Conservation (phyloP, 176 grass and related monocot species). For the Eleusine coracana region DNA sequence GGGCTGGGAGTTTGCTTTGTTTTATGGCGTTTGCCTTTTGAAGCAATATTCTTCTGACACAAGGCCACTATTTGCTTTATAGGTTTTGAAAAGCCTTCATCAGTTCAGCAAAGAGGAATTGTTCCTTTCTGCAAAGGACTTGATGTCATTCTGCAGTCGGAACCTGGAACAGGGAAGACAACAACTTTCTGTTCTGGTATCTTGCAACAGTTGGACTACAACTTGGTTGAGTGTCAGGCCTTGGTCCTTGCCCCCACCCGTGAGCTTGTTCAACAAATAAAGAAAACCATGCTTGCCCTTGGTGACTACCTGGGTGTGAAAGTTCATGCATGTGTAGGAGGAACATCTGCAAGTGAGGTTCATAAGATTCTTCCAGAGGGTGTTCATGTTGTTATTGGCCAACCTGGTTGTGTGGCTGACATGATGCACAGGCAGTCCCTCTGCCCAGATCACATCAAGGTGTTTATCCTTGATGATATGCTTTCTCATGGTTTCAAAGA, state of each 20-base stretch:
- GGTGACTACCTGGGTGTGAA: slow-evolving; percentile 94
- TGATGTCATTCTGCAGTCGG: slow-evolving; percentile 94
- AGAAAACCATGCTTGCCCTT: slow-evolving; percentile 91
- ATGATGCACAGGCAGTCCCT: slow-evolving; percentile 88
- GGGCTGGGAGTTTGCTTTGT: background rate
- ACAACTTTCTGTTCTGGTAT: slow-evolving; percentile 95
- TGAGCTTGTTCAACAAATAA: slow-evolving; percentile 90
- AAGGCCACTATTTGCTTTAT: background rate
- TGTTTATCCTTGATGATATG: slow-evolving; percentile 97
- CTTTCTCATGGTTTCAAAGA: slow-evolving; percentile 98
- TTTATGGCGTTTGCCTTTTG: background rate
- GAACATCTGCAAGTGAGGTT: slow-evolving; percentile 80
- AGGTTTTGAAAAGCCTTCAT: slow-evolving; percentile 97
- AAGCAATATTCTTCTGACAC: too few species aligned
- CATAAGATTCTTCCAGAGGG: slow-evolving; percentile 82
- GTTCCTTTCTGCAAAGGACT: slow-evolving; percentile 94
- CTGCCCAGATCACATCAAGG: slow-evolving; percentile 79
- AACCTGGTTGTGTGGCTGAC: slow-evolving; percentile 83
- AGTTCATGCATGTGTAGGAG: slow-evolving; percentile 91
- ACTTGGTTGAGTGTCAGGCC: slow-evolving; percentile 83
- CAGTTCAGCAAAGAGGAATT: slow-evolving; percentile 90
- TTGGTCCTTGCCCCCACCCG: slow-evolving; percentile 89
- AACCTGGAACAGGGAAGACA: slow-evolving; percentile 93
- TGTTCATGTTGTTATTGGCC: slow-evolving; percentile 85
- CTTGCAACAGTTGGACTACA: slow-evolving; percentile 86